Conservation (phyloP, 257 asterid species). For the Penstemon newberryi region DNA sequence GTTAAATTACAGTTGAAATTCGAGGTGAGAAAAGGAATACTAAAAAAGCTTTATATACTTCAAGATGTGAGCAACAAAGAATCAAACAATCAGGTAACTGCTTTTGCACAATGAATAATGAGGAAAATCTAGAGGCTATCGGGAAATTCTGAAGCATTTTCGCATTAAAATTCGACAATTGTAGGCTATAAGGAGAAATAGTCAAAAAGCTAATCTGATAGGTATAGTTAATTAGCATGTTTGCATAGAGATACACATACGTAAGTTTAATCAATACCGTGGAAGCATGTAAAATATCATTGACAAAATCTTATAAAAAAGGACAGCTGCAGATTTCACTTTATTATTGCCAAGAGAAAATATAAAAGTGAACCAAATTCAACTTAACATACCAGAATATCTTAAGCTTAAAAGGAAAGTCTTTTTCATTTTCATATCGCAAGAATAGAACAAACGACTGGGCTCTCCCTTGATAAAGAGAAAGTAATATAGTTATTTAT, state of each 20-base stretch:
- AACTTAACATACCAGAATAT: neutral
- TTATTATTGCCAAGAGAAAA: neutral
- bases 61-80: constrained; percentile 19
- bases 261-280: constrained; percentile 1
- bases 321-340: constrained; percentile 1
- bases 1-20: constrained; percentile 18
- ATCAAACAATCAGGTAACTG: neutral
- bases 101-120: neutral
- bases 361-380: neutral
- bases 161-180: neutral
- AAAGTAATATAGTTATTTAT: neutral
- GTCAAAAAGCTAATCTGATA: neutral
- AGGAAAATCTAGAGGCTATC: constrained; percentile 5
- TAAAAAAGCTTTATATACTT: constrained; percentile 2
- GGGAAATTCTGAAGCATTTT: constrained; percentile 5
- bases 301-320: neutral
- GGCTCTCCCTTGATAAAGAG: no score
- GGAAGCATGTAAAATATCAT: neutral
- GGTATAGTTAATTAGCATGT: neutral
- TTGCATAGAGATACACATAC: constrained; percentile 4
- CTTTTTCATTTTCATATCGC: no score
- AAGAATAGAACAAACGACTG: no score
- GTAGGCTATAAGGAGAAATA: neutral
- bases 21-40: constrained; percentile 24
- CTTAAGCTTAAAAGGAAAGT: no score